phyloP scores from a whole-genome alignment of 805 yeast species.

The Kluyveromyces aestuarii region DNA sequence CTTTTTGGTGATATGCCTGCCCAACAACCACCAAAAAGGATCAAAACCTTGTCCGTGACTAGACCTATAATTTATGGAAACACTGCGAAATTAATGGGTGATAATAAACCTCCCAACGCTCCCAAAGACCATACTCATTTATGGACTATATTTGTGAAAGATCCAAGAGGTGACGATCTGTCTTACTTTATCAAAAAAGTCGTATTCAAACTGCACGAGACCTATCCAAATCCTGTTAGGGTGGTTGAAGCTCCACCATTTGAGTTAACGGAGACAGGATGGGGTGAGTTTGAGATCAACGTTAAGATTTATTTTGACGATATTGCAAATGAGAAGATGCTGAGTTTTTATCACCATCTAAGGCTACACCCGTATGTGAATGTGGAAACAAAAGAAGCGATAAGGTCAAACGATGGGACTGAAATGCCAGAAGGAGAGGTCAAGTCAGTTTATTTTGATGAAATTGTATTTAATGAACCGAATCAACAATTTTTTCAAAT shows the following conservation, averaged over 20 bases:
- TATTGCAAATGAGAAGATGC: conserved; percentile 83
- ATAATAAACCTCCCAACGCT: conserved; percentile 45
- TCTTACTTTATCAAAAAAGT: conserved; percentile 80
- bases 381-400: conserved; percentile 15
- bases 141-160: conserved; percentile 88
- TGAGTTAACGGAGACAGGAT: conserved; percentile 93
- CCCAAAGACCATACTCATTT: conserved; percentile 89
- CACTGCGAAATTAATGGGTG: conserved; percentile 58
- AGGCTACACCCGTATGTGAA: conserved; percentile 78
- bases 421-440: conserved; percentile 31
- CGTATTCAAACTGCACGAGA: conserved; percentile 90
- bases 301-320: conserved; percentile 77
- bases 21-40: conserved; percentile 17
- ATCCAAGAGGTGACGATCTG: conserved; percentile 72
- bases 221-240: conserved; percentile 81
- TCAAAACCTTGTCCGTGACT: conserved; percentile 54
- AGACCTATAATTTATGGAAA: conserved; percentile 81
- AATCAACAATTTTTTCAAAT: conserved; percentile 80
- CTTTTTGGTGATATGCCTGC: background rate
- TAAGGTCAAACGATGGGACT: conserved; percentile 14
- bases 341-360: conserved; percentile 79
- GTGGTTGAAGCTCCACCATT: conserved; percentile 86
- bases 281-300: conserved; percentile 97
- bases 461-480: conserved; percentile 90
- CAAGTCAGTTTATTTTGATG: conserved; percentile 68